Evolutionary conservation across 768 basidiomycete species (phyloP).

Genomic region (Mycena filopes): DNA sequence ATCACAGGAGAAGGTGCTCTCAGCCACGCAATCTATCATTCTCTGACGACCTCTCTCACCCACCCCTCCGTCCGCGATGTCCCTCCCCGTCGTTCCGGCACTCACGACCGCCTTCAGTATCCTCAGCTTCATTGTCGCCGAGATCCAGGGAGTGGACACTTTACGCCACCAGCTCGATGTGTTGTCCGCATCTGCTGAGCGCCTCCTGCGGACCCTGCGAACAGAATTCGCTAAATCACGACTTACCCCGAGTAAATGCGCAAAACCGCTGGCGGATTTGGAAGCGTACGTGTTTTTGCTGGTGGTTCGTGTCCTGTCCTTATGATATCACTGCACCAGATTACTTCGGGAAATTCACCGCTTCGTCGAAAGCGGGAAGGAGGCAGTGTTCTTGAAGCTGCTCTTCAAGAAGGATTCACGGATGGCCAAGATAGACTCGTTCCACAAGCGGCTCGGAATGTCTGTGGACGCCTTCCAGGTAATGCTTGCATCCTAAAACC

Average conservation of each 20-base stretch:
- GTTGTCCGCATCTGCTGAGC: neutral
- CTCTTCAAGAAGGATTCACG: slow-evolving; percentile 4
- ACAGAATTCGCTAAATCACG: slow-evolving; percentile 8
- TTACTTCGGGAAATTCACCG: slow-evolving; percentile 17
- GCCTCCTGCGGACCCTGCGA: slow-evolving; percentile 18
- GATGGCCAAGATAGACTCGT: neutral
- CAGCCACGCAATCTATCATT: too few relatives aligned
- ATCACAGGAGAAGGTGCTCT: too few relatives aligned
- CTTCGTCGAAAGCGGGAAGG: slow-evolving; percentile 2
- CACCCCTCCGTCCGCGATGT: too few relatives aligned
- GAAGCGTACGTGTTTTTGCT: neutral
- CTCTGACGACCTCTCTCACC: too few relatives aligned
- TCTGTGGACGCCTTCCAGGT: slow-evolving; percentile 5
- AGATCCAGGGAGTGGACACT: neutral
- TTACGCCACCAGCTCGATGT: slow-evolving; percentile 10
- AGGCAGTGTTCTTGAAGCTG: slow-evolving; percentile 4
- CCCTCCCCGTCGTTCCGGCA: neutral
- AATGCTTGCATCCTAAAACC: neutral
- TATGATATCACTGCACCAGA: neutral
- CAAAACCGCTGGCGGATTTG: slow-evolving; percentile 4
- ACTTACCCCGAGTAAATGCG: neutral
- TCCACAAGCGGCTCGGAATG: slow-evolving; percentile 7
- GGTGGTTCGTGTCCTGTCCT: too few relatives aligned
- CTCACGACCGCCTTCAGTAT: slow-evolving; percentile 2
- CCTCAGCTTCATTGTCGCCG: neutral